Percentiles rank a stretch among this genome's conserved stretches.
Conservation (phyloP, 345 rosid species). For the Sisymbrium altissimum region DNA sequence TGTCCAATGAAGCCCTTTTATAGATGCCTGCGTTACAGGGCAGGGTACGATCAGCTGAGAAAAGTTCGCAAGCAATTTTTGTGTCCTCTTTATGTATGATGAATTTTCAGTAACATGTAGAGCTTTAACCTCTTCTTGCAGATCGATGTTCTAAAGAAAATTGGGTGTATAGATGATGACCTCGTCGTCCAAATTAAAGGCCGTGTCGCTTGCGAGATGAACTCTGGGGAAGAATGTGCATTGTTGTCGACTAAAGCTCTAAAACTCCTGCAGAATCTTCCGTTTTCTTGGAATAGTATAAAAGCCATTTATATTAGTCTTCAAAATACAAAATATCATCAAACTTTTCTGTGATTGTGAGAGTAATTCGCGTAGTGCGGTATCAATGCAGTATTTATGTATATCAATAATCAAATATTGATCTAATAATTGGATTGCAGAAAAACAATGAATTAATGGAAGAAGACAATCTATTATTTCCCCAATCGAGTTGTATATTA, state of each 20-base stretch:
- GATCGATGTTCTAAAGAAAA: slow-evolving; percentile 85
- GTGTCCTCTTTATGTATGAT: neutral
- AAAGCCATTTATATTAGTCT: neutral
- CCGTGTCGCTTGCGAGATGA: slow-evolving; percentile 98
- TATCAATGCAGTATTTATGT: too few relatives aligned
- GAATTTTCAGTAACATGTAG: slow-evolving; percentile 14
- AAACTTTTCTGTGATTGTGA: too few relatives aligned
- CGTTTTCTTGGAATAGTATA: neutral
- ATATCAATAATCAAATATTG: too few relatives aligned
- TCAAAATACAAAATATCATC: neutral
- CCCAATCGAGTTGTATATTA: neutral
- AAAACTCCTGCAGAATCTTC: neutral
- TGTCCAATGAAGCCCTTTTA: slow-evolving; percentile 87
- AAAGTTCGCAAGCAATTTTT: slow-evolving; percentile 7
- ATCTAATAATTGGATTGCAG: neutral
- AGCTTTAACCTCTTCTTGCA: slow-evolving; percentile 37
- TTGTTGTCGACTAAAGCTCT: neutral
- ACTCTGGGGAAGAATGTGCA: slow-evolving; percentile 55
- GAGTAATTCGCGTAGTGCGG: too few relatives aligned
- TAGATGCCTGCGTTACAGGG: slow-evolving; percentile 98
- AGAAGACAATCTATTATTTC: neutral
- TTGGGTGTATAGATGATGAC: slow-evolving; percentile 84
- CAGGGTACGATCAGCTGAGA: too few relatives aligned
- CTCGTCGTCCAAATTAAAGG: slow-evolving; percentile 96
- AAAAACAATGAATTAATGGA: neutral